Conservation (phyloP, 2,329 filamentous ascomycete species). For the Ophiognomonia clavigignenti-juglandacearum region DNA sequence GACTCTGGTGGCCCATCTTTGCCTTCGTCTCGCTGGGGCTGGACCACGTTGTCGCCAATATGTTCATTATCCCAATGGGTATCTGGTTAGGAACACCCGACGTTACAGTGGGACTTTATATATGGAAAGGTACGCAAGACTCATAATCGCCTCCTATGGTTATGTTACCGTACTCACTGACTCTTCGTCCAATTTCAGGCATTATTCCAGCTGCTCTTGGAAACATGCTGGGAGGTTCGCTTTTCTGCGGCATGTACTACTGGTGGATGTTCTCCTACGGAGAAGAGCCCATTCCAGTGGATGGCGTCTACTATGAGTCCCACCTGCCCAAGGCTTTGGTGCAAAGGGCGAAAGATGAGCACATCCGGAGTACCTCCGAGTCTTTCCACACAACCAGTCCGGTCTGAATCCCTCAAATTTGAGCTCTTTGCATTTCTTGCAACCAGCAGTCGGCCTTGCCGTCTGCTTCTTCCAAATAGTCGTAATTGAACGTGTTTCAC, state of each 20-base stretch:
- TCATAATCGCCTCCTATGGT: background rate
- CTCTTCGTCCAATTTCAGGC: constrained; percentile 13
- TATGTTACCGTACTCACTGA: background rate
- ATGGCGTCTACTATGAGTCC: background rate
- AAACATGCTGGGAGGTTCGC: constrained; percentile 47
- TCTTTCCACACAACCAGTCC: no score
- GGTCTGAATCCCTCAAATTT: no score
- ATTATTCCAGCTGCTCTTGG: constrained; percentile 48
- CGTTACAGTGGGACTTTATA: constrained; percentile 44
- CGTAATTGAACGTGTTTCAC: no score
- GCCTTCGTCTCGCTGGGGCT: constrained; percentile 48
- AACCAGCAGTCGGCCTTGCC: no score
- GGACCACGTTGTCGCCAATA: constrained; percentile 54
- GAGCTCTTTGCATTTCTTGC: no score
- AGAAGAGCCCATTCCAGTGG: background rate
- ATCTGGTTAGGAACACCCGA: constrained; percentile 42
- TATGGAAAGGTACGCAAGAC: constrained; percentile 43
- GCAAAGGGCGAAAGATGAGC: no score
- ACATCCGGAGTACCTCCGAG: no score
- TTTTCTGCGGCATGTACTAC: constrained; percentile 44
- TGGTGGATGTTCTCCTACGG: constrained; percentile 16
- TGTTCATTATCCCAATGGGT: constrained; percentile 47
- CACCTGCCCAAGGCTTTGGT: no score
- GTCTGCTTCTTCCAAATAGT: no score
- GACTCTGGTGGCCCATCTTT: constrained; percentile 53